phyloP scores from a whole-genome alignment of 169 alveolate genomes.

The Plasmodium cynomolgi region DNA sequence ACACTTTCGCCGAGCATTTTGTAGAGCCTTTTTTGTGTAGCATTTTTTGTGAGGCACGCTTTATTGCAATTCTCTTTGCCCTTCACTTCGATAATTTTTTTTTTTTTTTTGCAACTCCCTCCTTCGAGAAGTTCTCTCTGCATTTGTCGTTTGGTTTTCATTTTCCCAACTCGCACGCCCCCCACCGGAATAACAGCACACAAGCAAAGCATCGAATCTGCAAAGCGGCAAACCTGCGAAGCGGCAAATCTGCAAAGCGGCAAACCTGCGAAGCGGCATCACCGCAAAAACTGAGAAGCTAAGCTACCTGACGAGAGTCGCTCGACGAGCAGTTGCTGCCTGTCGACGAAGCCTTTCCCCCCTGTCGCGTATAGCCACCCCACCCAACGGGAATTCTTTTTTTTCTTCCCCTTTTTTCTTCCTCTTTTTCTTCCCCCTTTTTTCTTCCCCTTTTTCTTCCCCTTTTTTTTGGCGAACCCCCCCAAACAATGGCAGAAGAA shows the following conservation, averaged over 20 bases:
- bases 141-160: neutral
- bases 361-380: neutral
- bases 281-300: too few relatives aligned
- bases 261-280: neutral
- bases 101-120: neutral
- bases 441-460: neutral
- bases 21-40: neutral
- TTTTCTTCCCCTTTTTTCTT: neutral
- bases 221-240: neutral
- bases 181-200: neutral
- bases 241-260: neutral
- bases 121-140: neutral
- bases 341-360: neutral
- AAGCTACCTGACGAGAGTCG: too few relatives aligned
- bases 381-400: neutral
- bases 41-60: neutral
- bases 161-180: neutral
- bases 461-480: neutral
- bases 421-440: neutral
- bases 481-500: conserved; percentile 10
- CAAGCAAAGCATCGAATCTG: neutral
- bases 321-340: neutral
- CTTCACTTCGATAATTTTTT: neutral
- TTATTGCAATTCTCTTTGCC: neutral
- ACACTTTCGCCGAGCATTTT: neutral